Base-by-base conservation (phyloP, 2,329 filamentous ascomycete species). In the Rutstroemia sp. region DNA sequence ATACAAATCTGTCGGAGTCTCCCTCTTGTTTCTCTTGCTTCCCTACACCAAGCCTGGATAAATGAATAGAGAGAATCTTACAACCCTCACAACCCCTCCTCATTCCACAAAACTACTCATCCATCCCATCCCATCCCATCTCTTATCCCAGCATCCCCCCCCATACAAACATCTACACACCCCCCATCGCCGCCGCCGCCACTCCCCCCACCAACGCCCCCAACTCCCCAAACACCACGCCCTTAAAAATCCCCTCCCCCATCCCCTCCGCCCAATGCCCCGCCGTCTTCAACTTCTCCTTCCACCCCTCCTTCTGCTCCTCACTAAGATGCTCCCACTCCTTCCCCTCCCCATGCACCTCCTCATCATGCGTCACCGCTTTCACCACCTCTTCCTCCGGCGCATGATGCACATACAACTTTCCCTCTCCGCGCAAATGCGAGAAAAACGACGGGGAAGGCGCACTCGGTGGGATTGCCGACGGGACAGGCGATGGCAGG, bases 211-310 rank as follows among this genome's bases (percentile, higher is more conserved):
- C 63, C 9, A 61, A 60, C 3, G 62, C 68, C 8, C 60, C 66
- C 44, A 70, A 48, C 55, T 69, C 67, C 19, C 66, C 64, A 65
- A 70, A 71, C 7, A 70, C 36, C 1, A 70, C 62, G 0, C 68
- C 68, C 55, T 68, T 69, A 9, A 70, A 61, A 17, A 71, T 57
- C 14, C 63, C 60, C 51, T 66, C 65, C 5, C 63, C 63, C 53
- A 66, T 58, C 19, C 60, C 68, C 52, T 68, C 68, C 4, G 61
- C 65, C 68, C 68, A 69, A 21, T 69, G 63, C 1, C 67, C 68
- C n/a, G 65, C 65, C 10, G 65, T 61, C 49, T 61, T 66, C 40
- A 71, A 54, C 53, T 61, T 66, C 59, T 59, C 50, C 51, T 64
- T 64, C 68, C 68, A 71, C 1, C 34, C 49, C 46, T 63, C 58